These are phyloP conservation scores for Debaryomyces robertsiae DNA, from an alignment of 1,139 yeast species.

Conservation along the genomic window DNA sequence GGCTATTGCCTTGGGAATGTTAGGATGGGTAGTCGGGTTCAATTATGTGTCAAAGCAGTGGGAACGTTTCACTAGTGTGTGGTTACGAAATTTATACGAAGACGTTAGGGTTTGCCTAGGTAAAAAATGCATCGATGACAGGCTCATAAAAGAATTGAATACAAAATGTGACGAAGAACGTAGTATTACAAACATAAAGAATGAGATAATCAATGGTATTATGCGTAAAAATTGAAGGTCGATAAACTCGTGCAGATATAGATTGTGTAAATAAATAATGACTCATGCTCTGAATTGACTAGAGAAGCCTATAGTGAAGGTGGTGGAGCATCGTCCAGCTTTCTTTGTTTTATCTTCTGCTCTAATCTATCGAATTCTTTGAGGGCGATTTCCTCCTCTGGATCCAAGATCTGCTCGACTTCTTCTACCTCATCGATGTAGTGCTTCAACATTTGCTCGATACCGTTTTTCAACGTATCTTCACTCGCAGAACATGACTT, in stretches of 20 bases:
- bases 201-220: conserved; percentile 16
- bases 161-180: conserved; percentile 26
- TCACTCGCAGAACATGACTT: conserved; percentile 76
- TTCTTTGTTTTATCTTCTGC: conserved; percentile 31
- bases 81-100: conserved; percentile 38
- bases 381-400: conserved; percentile 54
- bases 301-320: conserved; percentile 30
- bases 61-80: conserved; percentile 31
- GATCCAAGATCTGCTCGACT: conserved; percentile 64
- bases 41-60: conserved; percentile 45
- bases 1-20: conserved; percentile 35
- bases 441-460: conserved; percentile 82
- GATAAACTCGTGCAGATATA: not conserved
- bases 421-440: conserved; percentile 81
- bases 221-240: conserved; percentile 5
- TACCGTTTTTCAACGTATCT: conserved; percentile 78
- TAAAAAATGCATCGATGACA: conserved; percentile 41
- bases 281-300: conserved; percentile 1
- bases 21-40: conserved; percentile 50
- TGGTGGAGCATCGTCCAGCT: conserved; percentile 26
- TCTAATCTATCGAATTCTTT: conserved; percentile 74
- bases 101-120: conserved; percentile 39
- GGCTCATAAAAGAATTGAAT: conserved; percentile 39
- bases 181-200: conserved; percentile 20
- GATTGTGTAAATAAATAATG: conserved; percentile 9